Conservation (phyloP, 2,329 filamentous ascomycete species). For the Fusarium praegraminearum region DNA sequence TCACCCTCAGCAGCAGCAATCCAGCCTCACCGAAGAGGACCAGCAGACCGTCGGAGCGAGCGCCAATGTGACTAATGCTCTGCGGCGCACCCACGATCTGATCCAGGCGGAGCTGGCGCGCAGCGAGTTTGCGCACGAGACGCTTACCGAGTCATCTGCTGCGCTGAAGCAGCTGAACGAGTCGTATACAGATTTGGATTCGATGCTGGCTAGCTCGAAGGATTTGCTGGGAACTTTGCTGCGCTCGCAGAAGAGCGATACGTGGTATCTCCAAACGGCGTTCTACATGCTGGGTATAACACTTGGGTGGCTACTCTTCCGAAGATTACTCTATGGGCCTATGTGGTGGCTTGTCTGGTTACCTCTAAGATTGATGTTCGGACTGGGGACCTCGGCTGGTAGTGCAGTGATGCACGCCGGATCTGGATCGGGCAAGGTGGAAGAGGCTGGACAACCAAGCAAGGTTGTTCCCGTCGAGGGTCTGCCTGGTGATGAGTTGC, state of each 20-base stretch:
- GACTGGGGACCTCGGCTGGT: conserved; percentile 67
- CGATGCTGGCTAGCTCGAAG: conserved; percentile 78
- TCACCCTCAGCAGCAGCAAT: conserved; percentile 49
- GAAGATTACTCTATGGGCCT: conserved; percentile 88
- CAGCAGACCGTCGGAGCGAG: conserved; percentile 81
- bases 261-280: conserved; percentile 94
- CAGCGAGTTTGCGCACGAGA: conserved; percentile 90
- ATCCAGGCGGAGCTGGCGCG: conserved; percentile 87
- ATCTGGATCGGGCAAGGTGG: conserved; percentile 42
- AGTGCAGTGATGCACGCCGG: conserved; percentile 60
- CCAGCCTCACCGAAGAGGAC: conserved; percentile 70
- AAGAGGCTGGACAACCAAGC: conserved; percentile 46
- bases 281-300: conserved; percentile 85
- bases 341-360: conserved; percentile 90
- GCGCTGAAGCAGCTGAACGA: conserved; percentile 85
- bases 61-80: conserved; percentile 83
- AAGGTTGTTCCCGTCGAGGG: conserved; percentile 51
- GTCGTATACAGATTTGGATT: conserved; percentile 83
- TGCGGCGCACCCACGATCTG: conserved; percentile 86
- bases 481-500: conserved; percentile 58
- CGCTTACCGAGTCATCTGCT: conserved; percentile 83
- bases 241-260: conserved; percentile 92
- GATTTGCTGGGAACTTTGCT: conserved; percentile 83
- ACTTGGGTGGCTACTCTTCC: conserved; percentile 86
- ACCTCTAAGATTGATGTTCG: conserved; percentile 77